phyloP scores from a whole-genome alignment of 2,329 filamentous ascomycete genomes.

The Myriangium duriaei region DNA sequence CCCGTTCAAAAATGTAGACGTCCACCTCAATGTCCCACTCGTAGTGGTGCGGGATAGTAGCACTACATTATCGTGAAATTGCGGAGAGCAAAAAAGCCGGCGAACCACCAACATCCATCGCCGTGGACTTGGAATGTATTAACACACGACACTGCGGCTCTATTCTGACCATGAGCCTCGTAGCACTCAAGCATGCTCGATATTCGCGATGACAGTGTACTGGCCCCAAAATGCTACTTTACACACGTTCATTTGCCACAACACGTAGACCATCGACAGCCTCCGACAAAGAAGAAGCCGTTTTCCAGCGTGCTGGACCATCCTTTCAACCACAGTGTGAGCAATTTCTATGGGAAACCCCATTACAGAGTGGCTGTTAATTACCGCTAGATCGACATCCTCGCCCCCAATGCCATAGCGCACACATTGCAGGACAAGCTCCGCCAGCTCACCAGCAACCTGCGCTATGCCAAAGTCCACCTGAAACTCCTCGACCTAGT shows the following conservation, averaged over 20 bases:
- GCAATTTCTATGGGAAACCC: neutral
- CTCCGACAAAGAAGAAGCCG: conserved; percentile 60
- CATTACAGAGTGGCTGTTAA: too few species aligned
- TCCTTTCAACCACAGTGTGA: conserved; percentile 54
- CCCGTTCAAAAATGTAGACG: too few species aligned
- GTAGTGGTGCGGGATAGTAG: too few species aligned
- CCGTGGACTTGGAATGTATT: too few species aligned
- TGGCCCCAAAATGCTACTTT: conserved; percentile 53
- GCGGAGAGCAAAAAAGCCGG: too few species aligned
- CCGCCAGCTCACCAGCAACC: conserved; percentile 25
- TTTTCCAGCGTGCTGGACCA: conserved; percentile 57
- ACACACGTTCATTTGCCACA: conserved; percentile 53
- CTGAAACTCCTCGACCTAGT: conserved; percentile 63
- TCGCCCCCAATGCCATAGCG: conserved; percentile 52
- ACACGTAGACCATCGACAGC: conserved; percentile 58
- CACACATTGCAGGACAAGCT: conserved; percentile 35
- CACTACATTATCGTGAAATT: too few species aligned
- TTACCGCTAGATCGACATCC: conserved; percentile 46
- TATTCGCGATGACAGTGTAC: conserved; percentile 11
- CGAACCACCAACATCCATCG: too few species aligned
- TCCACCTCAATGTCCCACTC: too few species aligned
- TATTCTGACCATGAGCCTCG: too few species aligned
- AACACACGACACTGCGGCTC: too few species aligned
- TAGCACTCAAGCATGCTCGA: conserved; percentile 10
- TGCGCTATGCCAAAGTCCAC: conserved; percentile 53